Conservation (phyloP, 1,284 basidiomycete genomes). For the Pseudozyma sp. region DNA sequence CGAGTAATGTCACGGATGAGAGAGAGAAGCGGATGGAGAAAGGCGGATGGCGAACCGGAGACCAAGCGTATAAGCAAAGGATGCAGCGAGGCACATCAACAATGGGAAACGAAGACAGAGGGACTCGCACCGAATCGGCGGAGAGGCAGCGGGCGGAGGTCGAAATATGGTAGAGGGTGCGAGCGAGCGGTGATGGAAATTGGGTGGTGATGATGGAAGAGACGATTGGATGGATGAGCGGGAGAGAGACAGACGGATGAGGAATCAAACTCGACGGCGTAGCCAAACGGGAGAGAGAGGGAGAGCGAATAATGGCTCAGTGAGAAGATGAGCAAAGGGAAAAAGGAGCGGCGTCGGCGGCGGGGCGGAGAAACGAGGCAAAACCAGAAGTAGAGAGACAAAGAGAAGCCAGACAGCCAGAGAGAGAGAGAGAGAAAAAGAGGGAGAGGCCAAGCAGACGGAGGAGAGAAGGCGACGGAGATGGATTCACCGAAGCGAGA, state of each 20-base stretch:
- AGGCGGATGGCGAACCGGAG: neutral
- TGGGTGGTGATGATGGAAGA: constrained; percentile 6
- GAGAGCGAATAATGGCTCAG: constrained; percentile 1
- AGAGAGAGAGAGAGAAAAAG: neutral
- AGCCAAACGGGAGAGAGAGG: constrained; percentile 4
- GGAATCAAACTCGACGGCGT: constrained; percentile 1
- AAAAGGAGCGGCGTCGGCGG: neutral
- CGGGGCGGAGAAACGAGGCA: constrained; percentile 14
- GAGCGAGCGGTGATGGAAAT: constrained; percentile 32
- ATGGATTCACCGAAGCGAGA: too few species aligned
- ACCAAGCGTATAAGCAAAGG: neutral
- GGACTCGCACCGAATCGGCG: constrained; percentile 15
- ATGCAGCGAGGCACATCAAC: constrained; percentile 3
- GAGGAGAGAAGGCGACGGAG: neutral
- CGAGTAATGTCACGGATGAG: neutral
- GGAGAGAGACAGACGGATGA: neutral
- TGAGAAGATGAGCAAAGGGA: neutral
- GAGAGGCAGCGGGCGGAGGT: constrained; percentile 27
- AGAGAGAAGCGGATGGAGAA: neutral
- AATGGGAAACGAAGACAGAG: neutral
- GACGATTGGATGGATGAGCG: neutral
- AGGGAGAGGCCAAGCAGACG: neutral
- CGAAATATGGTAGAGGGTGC: constrained; percentile 7
- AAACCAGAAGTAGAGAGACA: neutral
- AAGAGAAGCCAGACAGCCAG: neutral